Conservation (phyloP, 805 yeast genomes). For the Kuraishia ogatae region DNA sequence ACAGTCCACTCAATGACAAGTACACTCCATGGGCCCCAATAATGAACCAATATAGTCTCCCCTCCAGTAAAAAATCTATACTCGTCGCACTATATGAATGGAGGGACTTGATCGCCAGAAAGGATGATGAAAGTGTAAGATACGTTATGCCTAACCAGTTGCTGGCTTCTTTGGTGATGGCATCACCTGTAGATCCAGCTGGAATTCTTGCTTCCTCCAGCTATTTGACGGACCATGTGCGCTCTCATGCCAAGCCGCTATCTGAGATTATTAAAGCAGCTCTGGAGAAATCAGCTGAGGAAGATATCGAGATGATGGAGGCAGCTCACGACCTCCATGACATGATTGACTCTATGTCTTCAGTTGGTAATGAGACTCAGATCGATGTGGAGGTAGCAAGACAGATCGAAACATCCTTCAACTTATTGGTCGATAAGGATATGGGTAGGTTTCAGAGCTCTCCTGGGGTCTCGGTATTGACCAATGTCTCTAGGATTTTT, state of each 20-base stretch:
- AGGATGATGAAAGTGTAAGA: slow-evolving; percentile 75
- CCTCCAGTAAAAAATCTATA: slow-evolving; percentile 41
- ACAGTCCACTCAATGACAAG: slow-evolving; percentile 35
- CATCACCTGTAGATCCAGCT: slow-evolving; percentile 48
- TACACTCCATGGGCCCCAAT: slow-evolving; percentile 61
- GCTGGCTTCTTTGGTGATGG: slow-evolving; percentile 43
- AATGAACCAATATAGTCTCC: slow-evolving; percentile 57
- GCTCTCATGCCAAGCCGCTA: slow-evolving; percentile 35
- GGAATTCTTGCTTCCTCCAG: slow-evolving; percentile 42
- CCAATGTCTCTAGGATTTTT: not conserved
- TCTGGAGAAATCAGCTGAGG: slow-evolving; percentile 22
- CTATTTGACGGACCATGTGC: slow-evolving; percentile 36
- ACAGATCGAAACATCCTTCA: not conserved
- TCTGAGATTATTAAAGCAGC: slow-evolving; percentile 46
- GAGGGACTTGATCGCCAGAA: slow-evolving; percentile 75
- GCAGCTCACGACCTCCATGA: not conserved
- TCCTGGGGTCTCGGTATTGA: not conserved
- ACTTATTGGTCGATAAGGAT: not conserved
- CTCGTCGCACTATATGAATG: slow-evolving; percentile 61
- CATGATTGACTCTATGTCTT: not conserved
- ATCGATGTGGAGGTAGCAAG: not conserved
- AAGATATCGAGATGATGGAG: slow-evolving; percentile 20
- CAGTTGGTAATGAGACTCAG: not conserved
- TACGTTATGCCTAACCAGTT: slow-evolving; percentile 79
- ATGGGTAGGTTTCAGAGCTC: not conserved